Conservation (phyloP, 1,139 yeast species). For the Hyphopichia wangnamkhiaoensis region DNA sequence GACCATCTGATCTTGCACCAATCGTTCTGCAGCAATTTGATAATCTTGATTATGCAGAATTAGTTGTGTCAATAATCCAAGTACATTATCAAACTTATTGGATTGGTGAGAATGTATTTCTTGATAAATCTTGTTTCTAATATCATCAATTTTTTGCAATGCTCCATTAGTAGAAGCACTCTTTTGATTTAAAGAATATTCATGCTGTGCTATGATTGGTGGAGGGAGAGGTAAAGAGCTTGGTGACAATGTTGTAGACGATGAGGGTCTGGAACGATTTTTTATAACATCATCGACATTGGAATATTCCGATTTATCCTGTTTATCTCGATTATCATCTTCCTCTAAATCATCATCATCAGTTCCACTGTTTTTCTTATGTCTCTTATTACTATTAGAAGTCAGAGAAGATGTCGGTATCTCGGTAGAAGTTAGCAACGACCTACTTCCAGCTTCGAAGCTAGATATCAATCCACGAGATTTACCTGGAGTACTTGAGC, state of each 20-base stretch:
- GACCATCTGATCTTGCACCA: conserved; percentile 31
- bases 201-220: conserved; percentile 1
- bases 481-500: no score
- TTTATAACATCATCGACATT: neutral
- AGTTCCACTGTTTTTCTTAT: no score
- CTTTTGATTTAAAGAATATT: neutral
- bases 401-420: conserved; percentile 1
- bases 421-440: conserved; percentile 2
- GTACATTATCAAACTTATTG: neutral
- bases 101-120: neutral
- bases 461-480: no score
- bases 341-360: neutral
- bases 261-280: neutral
- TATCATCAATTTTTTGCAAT: conserved; percentile 1
- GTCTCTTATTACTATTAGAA: no score
- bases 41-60: conserved; percentile 13
- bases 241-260: neutral
- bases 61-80: conserved; percentile 13
- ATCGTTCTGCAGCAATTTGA: conserved; percentile 12
- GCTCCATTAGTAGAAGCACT: neutral
- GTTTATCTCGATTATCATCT: neutral
- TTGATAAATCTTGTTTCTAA: neutral
- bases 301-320: neutral
- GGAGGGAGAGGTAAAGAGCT: neutral
- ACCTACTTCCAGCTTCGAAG: no score